Conservation (phyloP, 192 early-diverging fungal species). For the Backusella circina region DNA sequence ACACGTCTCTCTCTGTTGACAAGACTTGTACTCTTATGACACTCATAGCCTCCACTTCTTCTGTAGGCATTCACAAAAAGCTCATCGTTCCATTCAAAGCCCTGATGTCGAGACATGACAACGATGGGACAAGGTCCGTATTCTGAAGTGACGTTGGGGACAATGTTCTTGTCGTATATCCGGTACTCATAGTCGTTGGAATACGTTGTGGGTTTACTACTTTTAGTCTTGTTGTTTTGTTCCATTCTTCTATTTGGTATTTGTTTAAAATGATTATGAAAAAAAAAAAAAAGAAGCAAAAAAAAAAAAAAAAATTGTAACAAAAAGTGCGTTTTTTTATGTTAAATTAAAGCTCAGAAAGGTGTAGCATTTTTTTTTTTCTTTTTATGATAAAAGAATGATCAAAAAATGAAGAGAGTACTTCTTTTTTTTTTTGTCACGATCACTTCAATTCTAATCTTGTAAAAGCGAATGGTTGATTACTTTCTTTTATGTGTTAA, state of each 20-base stretch:
- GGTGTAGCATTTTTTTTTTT: background rate
- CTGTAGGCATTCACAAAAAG: constrained; percentile 19
- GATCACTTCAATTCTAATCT: too few relatives aligned
- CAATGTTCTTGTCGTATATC: constrained; percentile 12
- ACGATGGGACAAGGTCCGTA: constrained; percentile 23
- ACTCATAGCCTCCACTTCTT: constrained; percentile 15
- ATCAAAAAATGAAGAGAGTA: background rate
- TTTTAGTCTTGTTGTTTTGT: background rate
- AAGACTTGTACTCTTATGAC: constrained; percentile 17
- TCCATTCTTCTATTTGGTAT: background rate
- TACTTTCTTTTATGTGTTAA: background rate
- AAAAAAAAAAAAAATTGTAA: background rate
- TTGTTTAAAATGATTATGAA: background rate
- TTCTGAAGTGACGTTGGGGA: background rate
- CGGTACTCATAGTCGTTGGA: constrained; percentile 19
- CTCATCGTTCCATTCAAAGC: constrained; percentile 35
- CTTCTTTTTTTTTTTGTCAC: background rate
- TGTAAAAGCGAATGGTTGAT: too few relatives aligned
- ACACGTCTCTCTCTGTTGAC: background rate
- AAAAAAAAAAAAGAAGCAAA: background rate
- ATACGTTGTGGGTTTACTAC: background rate
- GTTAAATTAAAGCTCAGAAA: background rate
- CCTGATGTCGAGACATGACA: constrained; percentile 30
- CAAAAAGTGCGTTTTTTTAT: background rate
- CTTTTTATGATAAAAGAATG: background rate